These are phyloP conservation scores for Purshia tridentata DNA, from an alignment of 306 rosid species.

Conservation along the genomic window DNA sequence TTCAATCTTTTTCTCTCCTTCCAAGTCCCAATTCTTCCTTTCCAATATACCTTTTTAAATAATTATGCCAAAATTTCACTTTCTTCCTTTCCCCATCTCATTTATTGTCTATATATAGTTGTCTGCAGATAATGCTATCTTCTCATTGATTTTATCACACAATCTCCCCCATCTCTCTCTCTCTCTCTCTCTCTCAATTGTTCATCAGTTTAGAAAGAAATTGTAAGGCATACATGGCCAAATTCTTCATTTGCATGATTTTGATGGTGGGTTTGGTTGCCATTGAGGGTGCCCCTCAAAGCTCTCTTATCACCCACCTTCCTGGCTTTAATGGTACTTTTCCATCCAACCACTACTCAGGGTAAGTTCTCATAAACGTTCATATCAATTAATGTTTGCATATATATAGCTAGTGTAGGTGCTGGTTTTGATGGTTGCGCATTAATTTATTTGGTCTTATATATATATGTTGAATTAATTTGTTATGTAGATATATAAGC, in stretches of 20 bases:
- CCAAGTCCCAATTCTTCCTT: too few species aligned
- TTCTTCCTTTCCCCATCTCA: too few species aligned
- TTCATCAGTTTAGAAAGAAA: not conserved
- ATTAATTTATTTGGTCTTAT: too few species aligned
- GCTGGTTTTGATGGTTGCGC: too few species aligned
- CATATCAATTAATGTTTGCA: not conserved
- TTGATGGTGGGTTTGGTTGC: not conserved
- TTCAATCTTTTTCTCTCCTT: too few species aligned
- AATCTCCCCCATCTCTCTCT: too few species aligned
- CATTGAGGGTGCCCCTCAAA: slow-evolving; percentile 31
- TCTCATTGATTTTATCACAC: too few species aligned
- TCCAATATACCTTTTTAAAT: too few species aligned
- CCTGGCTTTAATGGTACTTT: slow-evolving; percentile 44
- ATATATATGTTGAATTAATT: not conserved
- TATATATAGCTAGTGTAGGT: not conserved
- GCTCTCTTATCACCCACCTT: slow-evolving; percentile 35
- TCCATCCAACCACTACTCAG: slow-evolving; percentile 45
- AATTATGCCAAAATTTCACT: too few species aligned
- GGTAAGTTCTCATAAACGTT: slow-evolving; percentile 16
- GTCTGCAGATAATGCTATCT: too few species aligned
- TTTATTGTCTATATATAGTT: too few species aligned
- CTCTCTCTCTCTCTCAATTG: not conserved
- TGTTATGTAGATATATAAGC: slow-evolving; percentile 36
- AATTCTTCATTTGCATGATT: not conserved
- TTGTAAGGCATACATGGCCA: slow-evolving; percentile 14